A percentile compares a stretch with the other conserved stretches of the same genome.
Conservation (phyloP, 2,329 filamentous ascomycete genomes). For the Colletotrichum siamense region DNA sequence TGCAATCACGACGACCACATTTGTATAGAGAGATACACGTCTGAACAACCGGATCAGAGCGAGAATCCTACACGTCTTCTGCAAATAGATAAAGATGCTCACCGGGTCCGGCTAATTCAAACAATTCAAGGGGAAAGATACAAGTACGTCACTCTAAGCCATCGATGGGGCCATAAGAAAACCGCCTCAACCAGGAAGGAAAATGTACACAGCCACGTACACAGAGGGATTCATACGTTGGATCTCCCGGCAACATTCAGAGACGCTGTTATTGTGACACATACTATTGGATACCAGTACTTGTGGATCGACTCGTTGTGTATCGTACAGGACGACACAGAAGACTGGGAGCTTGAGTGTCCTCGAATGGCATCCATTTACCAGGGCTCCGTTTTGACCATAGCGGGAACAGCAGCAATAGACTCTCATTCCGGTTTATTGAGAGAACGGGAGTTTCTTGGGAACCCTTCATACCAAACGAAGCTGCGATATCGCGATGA, state of each 20-base stretch:
- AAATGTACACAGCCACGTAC: not conserved
- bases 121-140: not conserved
- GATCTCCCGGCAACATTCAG: not conserved
- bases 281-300: not conserved
- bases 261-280: not conserved
- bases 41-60: not conserved
- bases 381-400: not conserved
- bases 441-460: not conserved
- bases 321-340: not conserved
- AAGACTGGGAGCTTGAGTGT: not conserved
- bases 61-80: not conserved
- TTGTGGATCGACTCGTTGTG: slow-evolving; percentile 3
- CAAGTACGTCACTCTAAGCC: not conserved
- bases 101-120: not conserved
- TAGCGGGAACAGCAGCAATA: not conserved
- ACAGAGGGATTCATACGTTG: not conserved
- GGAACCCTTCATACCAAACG: not conserved
- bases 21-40: not conserved
- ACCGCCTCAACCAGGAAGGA: not conserved
- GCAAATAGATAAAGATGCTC: not conserved
- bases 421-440: not conserved
- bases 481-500: not conserved
- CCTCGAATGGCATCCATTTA: not conserved
- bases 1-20: not conserved
- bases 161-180: not conserved